Conservation (phyloP, 2,329 filamentous ascomycete species). For the Westerdykella sp. region DNA sequence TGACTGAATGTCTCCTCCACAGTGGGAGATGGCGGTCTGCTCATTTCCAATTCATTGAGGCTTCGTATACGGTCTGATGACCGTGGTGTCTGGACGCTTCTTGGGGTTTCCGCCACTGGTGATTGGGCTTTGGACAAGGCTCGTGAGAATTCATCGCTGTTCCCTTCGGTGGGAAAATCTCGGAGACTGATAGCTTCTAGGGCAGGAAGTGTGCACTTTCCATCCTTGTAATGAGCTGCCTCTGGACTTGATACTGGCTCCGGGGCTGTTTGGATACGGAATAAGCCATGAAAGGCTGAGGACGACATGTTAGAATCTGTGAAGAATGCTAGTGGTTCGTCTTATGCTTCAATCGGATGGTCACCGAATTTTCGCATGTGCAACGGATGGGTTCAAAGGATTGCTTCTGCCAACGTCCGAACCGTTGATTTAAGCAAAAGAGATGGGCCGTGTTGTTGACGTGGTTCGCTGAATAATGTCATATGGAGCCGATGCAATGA, state of each 20-base stretch:
- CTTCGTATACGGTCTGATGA: slow-evolving; percentile 21
- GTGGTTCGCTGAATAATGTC: too few relatives aligned
- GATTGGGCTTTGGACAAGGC: slow-evolving; percentile 8
- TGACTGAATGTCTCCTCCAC: slow-evolving; percentile 40
- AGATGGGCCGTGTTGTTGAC: too few relatives aligned
- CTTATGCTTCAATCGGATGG: too few relatives aligned
- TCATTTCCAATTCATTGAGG: slow-evolving; percentile 48
- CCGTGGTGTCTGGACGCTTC: slow-evolving; percentile 8
- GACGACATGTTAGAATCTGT: slow-evolving; percentile 28
- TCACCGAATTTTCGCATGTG: too few relatives aligned
- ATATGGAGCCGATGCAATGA: too few relatives aligned
- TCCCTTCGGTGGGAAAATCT: slow-evolving; percentile 16
- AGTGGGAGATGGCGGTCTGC: slow-evolving; percentile 46
- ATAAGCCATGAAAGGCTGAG: slow-evolving; percentile 34
- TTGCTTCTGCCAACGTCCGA: too few relatives aligned
- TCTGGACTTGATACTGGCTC: slow-evolving; percentile 34
- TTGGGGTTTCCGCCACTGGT: slow-evolving; percentile 7
- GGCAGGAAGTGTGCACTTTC: slow-evolving; percentile 12
- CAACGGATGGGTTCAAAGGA: too few relatives aligned
- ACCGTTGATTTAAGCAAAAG: too few relatives aligned
- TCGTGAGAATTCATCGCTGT: slow-evolving; percentile 14
- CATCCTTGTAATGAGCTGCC: slow-evolving; percentile 28
- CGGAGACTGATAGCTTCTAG: slow-evolving; percentile 33
- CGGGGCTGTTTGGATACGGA: slow-evolving; percentile 39
- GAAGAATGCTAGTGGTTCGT: too few relatives aligned